Percentiles rank a stretch among this genome's conserved stretches.
phyloP scores from a whole-genome alignment of 139 green algal species.

The Astrephomene gubernaculifera region DNA sequence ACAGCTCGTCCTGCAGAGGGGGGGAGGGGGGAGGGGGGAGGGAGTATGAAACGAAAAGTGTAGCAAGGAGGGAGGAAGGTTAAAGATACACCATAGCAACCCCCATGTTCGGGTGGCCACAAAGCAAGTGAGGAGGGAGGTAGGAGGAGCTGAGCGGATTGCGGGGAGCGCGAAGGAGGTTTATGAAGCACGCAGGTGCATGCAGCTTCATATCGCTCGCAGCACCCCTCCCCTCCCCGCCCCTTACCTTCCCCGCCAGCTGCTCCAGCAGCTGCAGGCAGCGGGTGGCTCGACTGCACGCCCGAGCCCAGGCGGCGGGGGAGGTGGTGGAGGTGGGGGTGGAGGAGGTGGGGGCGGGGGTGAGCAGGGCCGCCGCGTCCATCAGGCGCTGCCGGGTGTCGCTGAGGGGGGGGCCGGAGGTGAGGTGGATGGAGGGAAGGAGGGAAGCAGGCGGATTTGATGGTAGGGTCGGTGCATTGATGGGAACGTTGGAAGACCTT shows the following conservation, averaged over 20 bases:
- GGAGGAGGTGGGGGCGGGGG: neutral
- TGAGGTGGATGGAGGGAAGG: neutral
- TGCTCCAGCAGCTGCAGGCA: conserved; percentile 55
- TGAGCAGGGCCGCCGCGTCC: conserved; percentile 30
- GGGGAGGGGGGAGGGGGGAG: neutral
- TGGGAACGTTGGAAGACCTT: too few relatives aligned
- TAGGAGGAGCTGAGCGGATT: too few relatives aligned
- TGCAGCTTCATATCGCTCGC: too few relatives aligned
- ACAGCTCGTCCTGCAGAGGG: conserved; percentile 14
- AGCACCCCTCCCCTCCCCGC: neutral
- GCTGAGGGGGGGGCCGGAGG: neutral
- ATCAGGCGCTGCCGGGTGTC: conserved; percentile 37
- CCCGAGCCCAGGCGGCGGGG: neutral
- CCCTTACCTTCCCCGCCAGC: conserved; percentile 26
- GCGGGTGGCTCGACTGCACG: conserved; percentile 29
- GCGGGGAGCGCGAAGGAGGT: too few relatives aligned
- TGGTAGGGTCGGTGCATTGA: neutral
- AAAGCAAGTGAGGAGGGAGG: too few relatives aligned
- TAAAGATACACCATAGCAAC: too few relatives aligned
- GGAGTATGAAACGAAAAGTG: too few relatives aligned
- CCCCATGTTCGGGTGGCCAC: too few relatives aligned
- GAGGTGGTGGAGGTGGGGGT: too few relatives aligned
- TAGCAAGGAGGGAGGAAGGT: too few relatives aligned
- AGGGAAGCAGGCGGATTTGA: neutral
- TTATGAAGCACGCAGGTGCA: too few relatives aligned